Evolutionary conservation across 1,284 basidiomycete genomes (phyloP), one percentile per base, ranked within the genome.

Genomic region (Cutaneotrichosporon dermatis): DNA sequence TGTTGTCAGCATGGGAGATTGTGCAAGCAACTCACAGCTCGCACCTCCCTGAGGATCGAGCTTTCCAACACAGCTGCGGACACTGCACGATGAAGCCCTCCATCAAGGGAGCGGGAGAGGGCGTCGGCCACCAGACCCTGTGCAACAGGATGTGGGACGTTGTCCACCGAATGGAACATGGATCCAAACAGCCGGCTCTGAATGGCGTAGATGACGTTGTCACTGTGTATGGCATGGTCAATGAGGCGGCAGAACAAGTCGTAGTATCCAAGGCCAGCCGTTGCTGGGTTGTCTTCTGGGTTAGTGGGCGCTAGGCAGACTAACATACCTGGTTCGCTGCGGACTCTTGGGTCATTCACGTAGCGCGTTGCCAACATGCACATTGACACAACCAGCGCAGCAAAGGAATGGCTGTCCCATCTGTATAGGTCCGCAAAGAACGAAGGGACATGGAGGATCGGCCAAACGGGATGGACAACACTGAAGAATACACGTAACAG

Each of bases 131-230:
- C 51, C 10, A 60, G 16, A 0, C 58, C 56, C 34, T 62, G 60
- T 1, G 65, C 65, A 4, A 64, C 58, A 0, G 65, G 62, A 34
- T 66, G 65, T 2, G 62, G 65, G 11, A 62, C 39, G 48, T 64
- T 61, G 46, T 64, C 65, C 41, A 66, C 62, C 4, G 60, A 62
- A 37, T 66, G 62, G 49, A 61, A 66, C 50, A 56, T 59, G 33
- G 60, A 39, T 4, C 58, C 61, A n/a, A 65, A 59, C 43, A 65
- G 60, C 7, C 61, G 53, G 12, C 60, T 60, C 45, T 65, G 61
- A 39, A 62, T 59, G 6, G 63, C 57, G 33, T 58, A 62, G 15
- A 65, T 51, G 13, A 65, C 58, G n/a, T 65, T 55, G 51, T 65
- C 61, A 11, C 57, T 46, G 40, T 49, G 51, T n/a, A 62, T 46